Base-by-base conservation (phyloP, 2,329 filamentous ascomycete genomes). In the Clonostachys rosea region DNA sequence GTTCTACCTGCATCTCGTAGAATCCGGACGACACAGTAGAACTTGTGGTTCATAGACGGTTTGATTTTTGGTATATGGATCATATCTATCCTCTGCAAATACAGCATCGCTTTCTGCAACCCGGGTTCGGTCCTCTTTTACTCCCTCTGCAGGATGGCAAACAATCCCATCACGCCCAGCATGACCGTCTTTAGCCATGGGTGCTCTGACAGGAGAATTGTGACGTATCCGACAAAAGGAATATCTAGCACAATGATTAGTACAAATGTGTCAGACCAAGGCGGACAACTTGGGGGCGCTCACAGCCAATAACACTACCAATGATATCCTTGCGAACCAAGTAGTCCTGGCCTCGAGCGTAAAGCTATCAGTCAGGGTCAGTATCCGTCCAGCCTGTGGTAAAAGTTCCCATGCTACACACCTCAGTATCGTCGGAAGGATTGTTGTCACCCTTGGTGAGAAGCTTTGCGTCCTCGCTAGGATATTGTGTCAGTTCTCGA, bases 391-490 rank as follows among this genome's bases (percentile, higher is more conserved):
- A 40, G 13, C 35, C 16, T 17, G 34, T 9, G 6, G 45, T 20
- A 34, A 39, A 35, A 9, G 24, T 10, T 30, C 24, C 24, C 24
- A 30, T 30, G 37, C 43, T 16, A 16, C 14, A 47, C 78, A 37
- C n/a, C 63, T 96, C 91, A 14, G 90, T 95, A 65, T 99, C 94
- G 66, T 97, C 92, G 40, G 89, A 88, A 8, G 83, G 69, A 65
- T 99, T 99, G 76, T 97, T 99, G 71, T 99, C 94, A 55, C 94
- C 94, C 71, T 99, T 99, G 34, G 94, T 99, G 48, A 99, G 80
- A 17, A 99, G 81, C 61, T 89, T 75, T n/a, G 81, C 80, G 44
- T 75, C 66, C 9, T 74, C 68, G 20, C 78, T 81, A 8, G 18
- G 24, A 33, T 33, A 34, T n/a, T 34, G 40, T 30, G 49, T 55